Base-by-base conservation (phyloP, 768 basidiomycete species). In the Rhizopogon roseolus region DNA sequence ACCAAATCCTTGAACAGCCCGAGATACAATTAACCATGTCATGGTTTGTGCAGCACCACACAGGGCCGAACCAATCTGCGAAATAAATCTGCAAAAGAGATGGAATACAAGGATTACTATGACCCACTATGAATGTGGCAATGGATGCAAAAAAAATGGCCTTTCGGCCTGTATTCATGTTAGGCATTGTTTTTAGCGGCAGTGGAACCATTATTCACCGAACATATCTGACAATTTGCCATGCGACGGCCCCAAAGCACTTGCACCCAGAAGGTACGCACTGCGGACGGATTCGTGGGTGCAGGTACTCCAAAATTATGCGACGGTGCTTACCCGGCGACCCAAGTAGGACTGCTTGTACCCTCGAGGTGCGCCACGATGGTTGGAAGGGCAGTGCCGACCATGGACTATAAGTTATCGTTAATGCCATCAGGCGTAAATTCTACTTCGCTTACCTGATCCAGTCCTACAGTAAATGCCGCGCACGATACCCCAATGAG, bases 1-100 rank as follows among this genome's bases (percentile, higher is more conserved):
- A 25, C 91, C 91, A 28, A 93, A 82, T 8, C 91, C 91, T 64
- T 93, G 91, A 3, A 94, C 72, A 2, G 88, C 90, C 58, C 91
- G 81, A 41, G 79, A 80, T 0, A 88, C 75, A 34, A 91, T 82
- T 14, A 94, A 71, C 91, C 88, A 90, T 2, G 73, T 77, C 81
- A 93, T 86, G 52, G 51, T 82, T 64, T 93, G 86, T 0, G 91
- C 89, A 0, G 88, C 86, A 13, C 90, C 90, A 60, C 88, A 92
- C 51, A 93, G 70, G 1, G 88, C 89, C 6, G 88, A 90, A 19
- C 88, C 89, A 57, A 90, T 69, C 87, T 88, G 59, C 6, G 17
- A 22, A 34, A 14, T 19, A 17, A 28, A 39, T 14, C 1, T 32
- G 2, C 0, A 1, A 32, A 32, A 10, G 29, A 32, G 29, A 32